Evolutionary conservation across 2,329 filamentous ascomycete species (phyloP), one percentile per base, ranked within the genome.

Genomic region (Trichoderma atroviride): DNA sequence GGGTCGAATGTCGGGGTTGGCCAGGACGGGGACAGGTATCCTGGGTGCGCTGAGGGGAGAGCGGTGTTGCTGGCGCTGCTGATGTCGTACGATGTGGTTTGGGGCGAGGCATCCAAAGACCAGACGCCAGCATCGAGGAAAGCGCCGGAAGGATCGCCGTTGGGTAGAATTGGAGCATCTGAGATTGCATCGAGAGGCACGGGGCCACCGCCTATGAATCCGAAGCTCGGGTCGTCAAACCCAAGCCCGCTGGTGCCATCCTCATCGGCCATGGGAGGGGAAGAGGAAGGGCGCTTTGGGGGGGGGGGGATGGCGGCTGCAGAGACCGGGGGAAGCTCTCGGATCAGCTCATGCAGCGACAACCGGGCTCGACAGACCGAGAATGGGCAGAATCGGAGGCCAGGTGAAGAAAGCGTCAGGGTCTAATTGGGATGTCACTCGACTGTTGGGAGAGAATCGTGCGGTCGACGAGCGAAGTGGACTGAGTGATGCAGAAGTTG

Each of bases 101-200:
- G 82, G 71, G 84, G 81, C 14, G 81, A 81, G 75, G 82, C 81
- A 70, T 82, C 81, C 72, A 85, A 86, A 72, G 79, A 75, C 85
- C 85, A 87, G 77, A 77, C 76, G 66, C 81, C 74, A 74, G 73
- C 69, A 60, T 65, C 71, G 43, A 76, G 74, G 72, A 75, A 76
- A 62, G 81, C 76, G 74, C 79, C 74, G 72, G 78, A 76, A 69
- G 76, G 76, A 75, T 81, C 74, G 72, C 77, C 77, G 73, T 72
- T 72, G 71, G 74, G 72, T 64, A 72, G 70, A 69, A 74, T 75
- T 70, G 76, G 75, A 71, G 75, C 76, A 72, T 79, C 75, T 19
- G 76, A 72, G 67, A 77, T 78, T 75, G 76, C 74, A 70, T 75
- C 73, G 47, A 75, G 70, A 60, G 71, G 64, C 29, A 73, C 74